Evolutionary conservation across 2,329 filamentous ascomycete species (phyloP), one percentile per base, ranked within the genome.

Genomic region (Blastomyces gilchristii): DNA sequence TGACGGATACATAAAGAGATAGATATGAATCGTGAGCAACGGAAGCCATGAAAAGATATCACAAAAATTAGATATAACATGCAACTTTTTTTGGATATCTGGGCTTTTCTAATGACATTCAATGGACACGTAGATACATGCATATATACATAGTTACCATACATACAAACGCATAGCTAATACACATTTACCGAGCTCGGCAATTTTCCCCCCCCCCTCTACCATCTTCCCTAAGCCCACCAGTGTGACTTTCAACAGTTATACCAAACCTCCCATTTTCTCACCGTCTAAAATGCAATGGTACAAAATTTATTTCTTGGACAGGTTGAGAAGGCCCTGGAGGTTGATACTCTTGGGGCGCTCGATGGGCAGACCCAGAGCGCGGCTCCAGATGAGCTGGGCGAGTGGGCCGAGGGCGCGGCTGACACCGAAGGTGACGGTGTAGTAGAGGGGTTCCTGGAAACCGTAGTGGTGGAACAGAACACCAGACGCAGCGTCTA

Each of bases 401-500:
- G 91, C 91, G 58, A 99, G 82, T 28, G 94, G 94, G 8, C 94
- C 94, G 18, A 99, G 81, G 61, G 83, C 84, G 74, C 85, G 81
- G 74, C 82, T 85, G 57, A 87, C 85, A 69, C 85, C 85, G 69
- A 87, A 87, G 6, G 85, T 86, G 11, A 85, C 85, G 18, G 85
- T 87, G 80, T 97, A 99, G 82, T 97, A 99, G 12, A 97, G 83
- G 0, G 93, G 96, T 81, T 97, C 91, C 75, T 90, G 88, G 86
- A 99, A 96, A 64, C 93, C 94, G 75, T 96, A 99, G 81, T 97
- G 91, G 78, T 97, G 88, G 85, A 99, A 97, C 58, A 99, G 83
- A 6, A 97, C 92, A 67, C 94, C 94, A 0, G 91, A 96, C 67
- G 86, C 88, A 58, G 89, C 91, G 77, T 99, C 94, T 66, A 99